Conservation (phyloP, 208 protist species). For the Angomonas desouzai region DNA sequence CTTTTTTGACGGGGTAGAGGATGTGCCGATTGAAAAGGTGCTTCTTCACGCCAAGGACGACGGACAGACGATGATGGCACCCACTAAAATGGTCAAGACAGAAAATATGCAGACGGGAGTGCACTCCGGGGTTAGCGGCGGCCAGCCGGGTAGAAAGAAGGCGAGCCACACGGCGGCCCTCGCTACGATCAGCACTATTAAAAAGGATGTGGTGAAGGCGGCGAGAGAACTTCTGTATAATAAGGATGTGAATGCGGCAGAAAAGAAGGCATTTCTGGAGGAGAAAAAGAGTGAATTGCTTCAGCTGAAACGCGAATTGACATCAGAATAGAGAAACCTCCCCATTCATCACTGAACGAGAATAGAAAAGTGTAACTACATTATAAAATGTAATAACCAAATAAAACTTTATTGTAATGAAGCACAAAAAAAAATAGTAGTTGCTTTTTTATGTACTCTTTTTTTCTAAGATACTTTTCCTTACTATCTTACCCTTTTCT, state of each 20-base stretch:
- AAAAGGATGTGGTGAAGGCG: slow-evolving; percentile 24
- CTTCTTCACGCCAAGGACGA: slow-evolving; percentile 37
- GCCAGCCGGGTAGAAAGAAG: slow-evolving; percentile 14
- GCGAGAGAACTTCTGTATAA: slow-evolving; percentile 30
- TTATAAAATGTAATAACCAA: too few relatives aligned
- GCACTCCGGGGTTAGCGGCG: neutral
- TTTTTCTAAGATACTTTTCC: neutral
- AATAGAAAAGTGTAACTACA: too few relatives aligned
- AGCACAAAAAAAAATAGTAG: neutral
- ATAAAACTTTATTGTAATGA: slow-evolving; percentile 1
- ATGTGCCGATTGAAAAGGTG: slow-evolving; percentile 41
- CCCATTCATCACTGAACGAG: too few relatives aligned
- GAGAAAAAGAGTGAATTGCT: slow-evolving; percentile 30
- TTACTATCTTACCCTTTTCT: slow-evolving; percentile 9
- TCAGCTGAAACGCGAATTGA: slow-evolving; percentile 18
- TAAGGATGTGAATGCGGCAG: slow-evolving; percentile 19
- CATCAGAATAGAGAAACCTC: neutral
- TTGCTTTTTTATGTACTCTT: neutral
- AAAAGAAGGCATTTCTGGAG: slow-evolving; percentile 17
- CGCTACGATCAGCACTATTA: slow-evolving; percentile 26
- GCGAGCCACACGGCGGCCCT: neutral
- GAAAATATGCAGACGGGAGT: neutral
- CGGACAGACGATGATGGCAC: slow-evolving; percentile 21
- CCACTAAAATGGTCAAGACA: slow-evolving; percentile 20
- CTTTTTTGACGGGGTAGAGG: slow-evolving; percentile 86